Conservation (phyloP, 257 asterid genomes). For the Solanum sparsipilum region DNA sequence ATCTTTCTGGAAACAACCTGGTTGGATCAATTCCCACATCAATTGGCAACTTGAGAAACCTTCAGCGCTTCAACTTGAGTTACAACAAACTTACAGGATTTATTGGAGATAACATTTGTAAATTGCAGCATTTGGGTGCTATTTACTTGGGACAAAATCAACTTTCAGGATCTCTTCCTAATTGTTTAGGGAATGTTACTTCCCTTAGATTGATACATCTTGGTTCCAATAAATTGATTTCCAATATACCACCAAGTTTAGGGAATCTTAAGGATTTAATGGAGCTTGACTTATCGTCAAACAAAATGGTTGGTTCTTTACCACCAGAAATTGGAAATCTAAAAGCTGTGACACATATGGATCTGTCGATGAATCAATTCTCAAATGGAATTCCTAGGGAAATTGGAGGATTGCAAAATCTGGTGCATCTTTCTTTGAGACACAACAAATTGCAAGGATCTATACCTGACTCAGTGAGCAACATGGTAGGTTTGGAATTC, state of each 20-base stretch:
- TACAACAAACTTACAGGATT: not conserved
- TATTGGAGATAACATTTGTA: not conserved
- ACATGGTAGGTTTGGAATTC: not conserved
- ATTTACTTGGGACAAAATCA: not conserved
- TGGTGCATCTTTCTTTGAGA: not conserved
- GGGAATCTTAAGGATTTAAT: not conserved
- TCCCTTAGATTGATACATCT: not conserved
- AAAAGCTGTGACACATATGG: not conserved
- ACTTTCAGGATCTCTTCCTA: not conserved
- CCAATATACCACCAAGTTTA: not conserved
- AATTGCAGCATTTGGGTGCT: not conserved
- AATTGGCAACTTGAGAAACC: not conserved
- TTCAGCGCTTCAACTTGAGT: not conserved
- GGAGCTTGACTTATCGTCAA: not conserved
- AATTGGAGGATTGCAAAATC: not conserved
- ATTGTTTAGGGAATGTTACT: not conserved
- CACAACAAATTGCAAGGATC: not conserved
- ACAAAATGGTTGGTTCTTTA: not conserved
- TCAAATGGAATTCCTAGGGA: not conserved
- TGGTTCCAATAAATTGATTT: not conserved
- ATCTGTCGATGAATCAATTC: not conserved
- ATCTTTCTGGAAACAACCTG: not conserved
- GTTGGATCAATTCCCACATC: not conserved
- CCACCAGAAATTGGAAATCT: not conserved
- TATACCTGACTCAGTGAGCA: not conserved